phyloP scores from a whole-genome alignment of 805 yeast genomes.

The Jamesozyma hellenica region DNA sequence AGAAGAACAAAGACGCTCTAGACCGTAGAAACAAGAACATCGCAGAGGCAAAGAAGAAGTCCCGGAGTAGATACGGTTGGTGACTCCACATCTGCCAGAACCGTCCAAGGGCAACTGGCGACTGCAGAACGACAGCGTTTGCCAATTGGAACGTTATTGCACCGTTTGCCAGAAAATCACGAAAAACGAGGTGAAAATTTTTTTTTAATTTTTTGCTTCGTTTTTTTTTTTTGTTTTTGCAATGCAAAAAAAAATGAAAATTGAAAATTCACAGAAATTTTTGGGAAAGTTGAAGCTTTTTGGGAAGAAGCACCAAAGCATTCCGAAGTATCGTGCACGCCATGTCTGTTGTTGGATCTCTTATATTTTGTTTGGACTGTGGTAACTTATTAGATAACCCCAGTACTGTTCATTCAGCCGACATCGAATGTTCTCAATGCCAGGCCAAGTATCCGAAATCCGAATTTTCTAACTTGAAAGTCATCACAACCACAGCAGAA shows the following conservation, averaged over 20 bases:
- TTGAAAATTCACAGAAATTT: no score
- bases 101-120: no score
- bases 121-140: no score
- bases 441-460: constrained; percentile 28
- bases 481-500: constrained; percentile 76
- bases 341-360: constrained; percentile 93
- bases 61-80: constrained; percentile 19
- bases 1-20: constrained; percentile 11
- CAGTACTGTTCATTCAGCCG: constrained; percentile 33
- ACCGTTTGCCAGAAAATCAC: no score
- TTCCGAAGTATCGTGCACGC: not conserved
- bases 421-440: constrained; percentile 51
- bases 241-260: not conserved
- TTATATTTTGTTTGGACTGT: constrained; percentile 87
- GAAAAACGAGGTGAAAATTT: not conserved
- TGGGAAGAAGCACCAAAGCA: no score
- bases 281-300: no score
- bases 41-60: constrained; percentile 8
- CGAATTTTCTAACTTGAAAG: constrained; percentile 67
- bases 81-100: not conserved
- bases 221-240: not conserved
- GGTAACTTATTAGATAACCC: constrained; percentile 76
- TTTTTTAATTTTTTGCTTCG: not conserved
- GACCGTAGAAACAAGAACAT: constrained; percentile 10
- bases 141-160: no score